A percentile compares a stretch with the other conserved stretches of the same genome.
Evolutionary conservation across 352 stramenopile species (phyloP).

Genomic region (Globisporangium spiculum): DNA sequence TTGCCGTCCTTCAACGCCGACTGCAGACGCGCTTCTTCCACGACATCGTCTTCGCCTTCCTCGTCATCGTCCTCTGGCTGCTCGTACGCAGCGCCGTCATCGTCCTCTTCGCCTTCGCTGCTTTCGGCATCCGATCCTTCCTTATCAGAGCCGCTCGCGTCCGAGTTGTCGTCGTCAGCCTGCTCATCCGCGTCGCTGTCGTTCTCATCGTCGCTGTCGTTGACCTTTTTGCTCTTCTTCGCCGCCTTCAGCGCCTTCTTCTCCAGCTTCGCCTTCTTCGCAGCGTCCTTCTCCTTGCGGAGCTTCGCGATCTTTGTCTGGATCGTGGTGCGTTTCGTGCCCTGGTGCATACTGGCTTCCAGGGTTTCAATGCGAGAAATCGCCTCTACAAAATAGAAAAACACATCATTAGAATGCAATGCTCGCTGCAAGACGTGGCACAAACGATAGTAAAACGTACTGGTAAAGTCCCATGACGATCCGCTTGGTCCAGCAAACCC

Average conservation of each 20-base stretch:
- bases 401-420: slow-evolving; percentile 2
- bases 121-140: background rate
- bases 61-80: slow-evolving; percentile 41
- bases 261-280: slow-evolving; percentile 51
- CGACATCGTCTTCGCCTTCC: slow-evolving; percentile 62
- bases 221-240: slow-evolving; percentile 28
- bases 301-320: slow-evolving; percentile 86
- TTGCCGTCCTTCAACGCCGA: slow-evolving; percentile 58
- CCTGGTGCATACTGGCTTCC: slow-evolving; percentile 50
- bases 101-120: slow-evolving; percentile 15
- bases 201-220: slow-evolving; percentile 14
- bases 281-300: slow-evolving; percentile 65
- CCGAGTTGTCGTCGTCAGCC: slow-evolving; percentile 26
- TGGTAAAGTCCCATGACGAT: slow-evolving; percentile 86
- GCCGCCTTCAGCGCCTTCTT: slow-evolving; percentile 47
- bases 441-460: slow-evolving; percentile 23
- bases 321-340: slow-evolving; percentile 78
- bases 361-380: slow-evolving; percentile 85
- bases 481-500: slow-evolving; percentile 48
- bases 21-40: slow-evolving; percentile 74
- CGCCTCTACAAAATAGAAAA: slow-evolving; percentile 32
- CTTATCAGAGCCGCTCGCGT: slow-evolving; percentile 20
- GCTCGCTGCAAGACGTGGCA: background rate
- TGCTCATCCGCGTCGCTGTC: slow-evolving; percentile 18
- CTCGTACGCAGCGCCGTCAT: slow-evolving; percentile 33